Base-by-base conservation (phyloP, 179 eudicot species). In the Silene vulgaris region DNA sequence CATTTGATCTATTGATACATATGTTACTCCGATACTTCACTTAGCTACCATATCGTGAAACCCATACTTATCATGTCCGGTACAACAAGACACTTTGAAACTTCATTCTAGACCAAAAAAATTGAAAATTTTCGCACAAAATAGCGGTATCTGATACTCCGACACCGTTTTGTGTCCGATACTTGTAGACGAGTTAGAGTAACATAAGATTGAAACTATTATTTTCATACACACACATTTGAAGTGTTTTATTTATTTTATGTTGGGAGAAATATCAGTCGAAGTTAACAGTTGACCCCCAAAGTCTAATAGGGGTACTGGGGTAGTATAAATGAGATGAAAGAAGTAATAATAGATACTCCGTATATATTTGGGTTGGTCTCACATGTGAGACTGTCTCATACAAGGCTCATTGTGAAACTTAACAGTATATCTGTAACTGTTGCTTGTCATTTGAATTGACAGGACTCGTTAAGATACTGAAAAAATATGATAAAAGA, bases 401-500 rank as follows among this genome's bases (percentile, higher is more conserved):
- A 5, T 35, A 35, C 45, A 40, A 40, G 45, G 8, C n/a, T 13
- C 57, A 52, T 3, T 52, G 57, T 52, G 57, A 52, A 52, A 52
- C 57, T 52, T 52, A 52, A 52, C n/a, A 12, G n/a, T 54, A 16
- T 54, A 43, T 14, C 17, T 37, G 14, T 43, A 76, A 37, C 26
- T 29, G 28, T 78, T 60, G 29, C 63, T 28, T 19, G 4, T 66
- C 66, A 59, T 63, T 68, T 68, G 29, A 78, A 64, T 76, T 19
- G 28, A 69, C 84, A 94, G 97, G 98, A 59, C 87, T 94, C 16
- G 84, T 94, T 26, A 94, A 94, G 79, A 94, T 94, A n/a, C 71
- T 94, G 88, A 94, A 94, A 83, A 94, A 94, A 74, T 94, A 90
- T 76, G 98, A 94, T 76, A 91, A 94, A 79, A 87, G 97, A 89